phyloP scores from a whole-genome alignment of 139 green algal species.

The Tetradesmus obliquus region DNA sequence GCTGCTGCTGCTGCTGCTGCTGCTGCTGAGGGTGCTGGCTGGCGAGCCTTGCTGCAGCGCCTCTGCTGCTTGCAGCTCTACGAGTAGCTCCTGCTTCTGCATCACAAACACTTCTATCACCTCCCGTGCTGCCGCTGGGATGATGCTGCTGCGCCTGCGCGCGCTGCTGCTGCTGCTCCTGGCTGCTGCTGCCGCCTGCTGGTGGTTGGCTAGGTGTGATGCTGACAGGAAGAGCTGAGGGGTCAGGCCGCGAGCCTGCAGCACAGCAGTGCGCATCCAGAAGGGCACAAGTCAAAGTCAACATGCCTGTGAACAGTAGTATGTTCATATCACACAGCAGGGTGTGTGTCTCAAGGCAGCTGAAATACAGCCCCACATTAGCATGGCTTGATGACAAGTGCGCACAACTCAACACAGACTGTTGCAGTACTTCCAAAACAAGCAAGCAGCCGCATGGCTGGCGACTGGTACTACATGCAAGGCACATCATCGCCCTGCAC shows the following conservation, averaged over 20 bases:
- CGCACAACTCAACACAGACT: no score
- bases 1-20: conserved; percentile 33
- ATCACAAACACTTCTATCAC: conserved; percentile 77
- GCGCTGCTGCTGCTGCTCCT: background rate
- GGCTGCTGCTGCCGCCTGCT: conserved; percentile 4
- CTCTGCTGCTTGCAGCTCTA: background rate
- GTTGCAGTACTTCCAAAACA: no score
- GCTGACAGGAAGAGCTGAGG: conserved; percentile 72
- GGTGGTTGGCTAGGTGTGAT: background rate
- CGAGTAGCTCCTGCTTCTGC: conserved; percentile 61
- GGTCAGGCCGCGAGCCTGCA: conserved; percentile 44
- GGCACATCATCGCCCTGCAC: no score
- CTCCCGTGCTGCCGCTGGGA: conserved; percentile 60
- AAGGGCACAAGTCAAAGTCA: no score
- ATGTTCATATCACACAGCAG: no score
- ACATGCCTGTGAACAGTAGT: no score
- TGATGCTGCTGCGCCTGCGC: conserved; percentile 7
- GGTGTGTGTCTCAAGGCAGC: no score
- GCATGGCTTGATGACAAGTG: no score
- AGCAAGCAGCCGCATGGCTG: no score
- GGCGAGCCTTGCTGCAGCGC: background rate
- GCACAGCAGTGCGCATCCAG: conserved; percentile 18
- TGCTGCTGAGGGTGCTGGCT: background rate
- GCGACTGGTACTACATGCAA: no score
- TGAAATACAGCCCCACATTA: no score